Evolutionary conservation across 1,284 basidiomycete genomes (phyloP).

Genomic region (Bjerkandera adusta): DNA sequence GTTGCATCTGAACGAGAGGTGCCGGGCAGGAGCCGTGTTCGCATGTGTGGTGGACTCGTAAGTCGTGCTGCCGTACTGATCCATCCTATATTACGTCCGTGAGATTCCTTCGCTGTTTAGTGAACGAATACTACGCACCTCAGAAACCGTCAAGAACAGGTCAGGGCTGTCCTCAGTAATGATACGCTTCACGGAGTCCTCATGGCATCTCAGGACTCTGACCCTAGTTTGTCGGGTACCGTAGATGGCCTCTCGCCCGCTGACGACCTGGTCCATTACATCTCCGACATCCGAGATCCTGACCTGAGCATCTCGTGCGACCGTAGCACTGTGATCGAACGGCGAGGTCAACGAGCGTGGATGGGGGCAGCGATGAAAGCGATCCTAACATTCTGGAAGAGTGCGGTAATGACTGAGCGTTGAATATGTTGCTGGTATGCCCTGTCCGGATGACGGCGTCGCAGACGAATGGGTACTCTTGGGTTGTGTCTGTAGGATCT

Average conservation of each 20-base stretch:
- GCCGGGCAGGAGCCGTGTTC: conserved; percentile 52
- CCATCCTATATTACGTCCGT: conserved; percentile 45
- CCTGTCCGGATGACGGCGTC: conserved; percentile 70
- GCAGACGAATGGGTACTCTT: conserved; percentile 61
- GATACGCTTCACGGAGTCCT: conserved; percentile 73
- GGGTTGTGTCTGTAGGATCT: conserved; percentile 34
- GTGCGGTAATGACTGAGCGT: conserved; percentile 78
- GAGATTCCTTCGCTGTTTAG: conserved; percentile 5
- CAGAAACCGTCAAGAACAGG: conserved; percentile 82
- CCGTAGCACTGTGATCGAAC: conserved; percentile 56
- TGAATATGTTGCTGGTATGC: conserved; percentile 88
- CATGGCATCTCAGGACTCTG: conserved; percentile 68
- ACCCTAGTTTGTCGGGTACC: conserved; percentile 44
- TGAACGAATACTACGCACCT: conserved; percentile 47
- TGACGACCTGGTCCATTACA: conserved; percentile 36
- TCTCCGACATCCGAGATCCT: conserved; percentile 79
- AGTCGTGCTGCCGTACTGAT: conserved; percentile 84
- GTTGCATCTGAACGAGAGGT: conserved; percentile 60
- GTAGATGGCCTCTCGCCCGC: conserved; percentile 37
- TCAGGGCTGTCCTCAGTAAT: conserved; percentile 82
- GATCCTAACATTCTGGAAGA: conserved; percentile 67
- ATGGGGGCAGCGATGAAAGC: conserved; percentile 8
- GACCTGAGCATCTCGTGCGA: conserved; percentile 79
- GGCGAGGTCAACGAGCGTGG: not conserved
- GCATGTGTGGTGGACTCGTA: conserved; percentile 71